These are phyloP conservation scores for Gastrodia elata DNA, from an alignment of 106 monocot genomes.

Conservation along the genomic window DNA sequence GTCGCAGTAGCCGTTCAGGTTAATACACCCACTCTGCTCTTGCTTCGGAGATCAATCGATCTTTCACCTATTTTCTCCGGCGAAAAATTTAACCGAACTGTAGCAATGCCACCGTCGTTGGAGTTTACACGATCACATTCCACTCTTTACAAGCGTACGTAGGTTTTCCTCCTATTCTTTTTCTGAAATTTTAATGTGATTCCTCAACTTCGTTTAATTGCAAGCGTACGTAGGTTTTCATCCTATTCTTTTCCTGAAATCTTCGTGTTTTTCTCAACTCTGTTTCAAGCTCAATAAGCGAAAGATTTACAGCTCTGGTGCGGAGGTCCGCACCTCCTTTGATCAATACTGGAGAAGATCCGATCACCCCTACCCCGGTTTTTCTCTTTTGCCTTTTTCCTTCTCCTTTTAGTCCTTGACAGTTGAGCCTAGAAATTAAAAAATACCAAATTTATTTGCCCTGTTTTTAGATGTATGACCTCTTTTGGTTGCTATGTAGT, in stretches of 20 bases:
- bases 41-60: not conserved
- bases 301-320: not conserved
- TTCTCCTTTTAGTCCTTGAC: not conserved
- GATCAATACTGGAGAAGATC: conserved; percentile 11
- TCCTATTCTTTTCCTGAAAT: not conserved
- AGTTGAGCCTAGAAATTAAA: not conserved
- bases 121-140: not conserved
- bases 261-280: not conserved
- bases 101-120: not conserved
- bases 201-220: too few species aligned
- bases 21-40: not conserved
- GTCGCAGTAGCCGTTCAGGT: not conserved
- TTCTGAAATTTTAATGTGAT: too few species aligned
- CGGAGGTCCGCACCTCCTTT: conserved; percentile 9
- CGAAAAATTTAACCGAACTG: not conserved
- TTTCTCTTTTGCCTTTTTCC: not conserved
- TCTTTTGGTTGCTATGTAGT: not conserved
- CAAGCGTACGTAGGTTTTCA: not conserved
- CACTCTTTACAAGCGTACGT: not conserved
- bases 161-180: not conserved
- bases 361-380: conserved; percentile 2
- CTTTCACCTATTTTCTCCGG: not conserved
- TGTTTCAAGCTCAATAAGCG: not conserved
- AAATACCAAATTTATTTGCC: not conserved
- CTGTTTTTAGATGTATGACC: not conserved